Conservation (phyloP, 176 grass and related monocot species). For the Themeda triandra region DNA sequence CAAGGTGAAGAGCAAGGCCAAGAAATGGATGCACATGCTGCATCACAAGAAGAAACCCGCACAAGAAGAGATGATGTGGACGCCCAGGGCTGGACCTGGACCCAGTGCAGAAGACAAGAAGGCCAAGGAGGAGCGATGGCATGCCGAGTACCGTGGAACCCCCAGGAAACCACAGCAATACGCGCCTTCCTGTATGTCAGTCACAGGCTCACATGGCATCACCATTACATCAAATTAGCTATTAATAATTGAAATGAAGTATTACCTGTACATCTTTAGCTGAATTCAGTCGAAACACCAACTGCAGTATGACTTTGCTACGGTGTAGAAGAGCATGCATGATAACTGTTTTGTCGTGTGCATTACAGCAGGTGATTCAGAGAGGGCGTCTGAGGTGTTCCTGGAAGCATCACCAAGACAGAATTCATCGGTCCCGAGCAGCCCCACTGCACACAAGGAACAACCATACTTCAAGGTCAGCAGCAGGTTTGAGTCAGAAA, state of each 20-base stretch:
- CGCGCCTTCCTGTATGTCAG: slow-evolving; percentile 12
- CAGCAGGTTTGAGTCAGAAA: slow-evolving; percentile 61
- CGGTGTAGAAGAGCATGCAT: background rate
- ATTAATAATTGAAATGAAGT: slow-evolving; percentile 8
- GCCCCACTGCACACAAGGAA: slow-evolving; percentile 32
- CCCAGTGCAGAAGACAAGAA: slow-evolving; percentile 6
- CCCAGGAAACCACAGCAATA: slow-evolving; percentile 29
- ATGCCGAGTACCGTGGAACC: background rate
- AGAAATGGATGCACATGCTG: slow-evolving; percentile 70
- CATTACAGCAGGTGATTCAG: slow-evolving; percentile 24
- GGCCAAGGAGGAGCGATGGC: slow-evolving; percentile 4
- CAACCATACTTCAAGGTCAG: slow-evolving; percentile 49
- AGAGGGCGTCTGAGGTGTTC: slow-evolving; percentile 29
- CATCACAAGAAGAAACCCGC: slow-evolving; percentile 59
- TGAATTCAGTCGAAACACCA: slow-evolving; percentile 13
- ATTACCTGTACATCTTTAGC: background rate
- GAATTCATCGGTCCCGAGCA: slow-evolving; percentile 32
- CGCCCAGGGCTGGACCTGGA: slow-evolving; percentile 42
- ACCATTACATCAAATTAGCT: background rate
- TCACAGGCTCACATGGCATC: background rate
- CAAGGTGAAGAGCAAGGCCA: slow-evolving; percentile 73
- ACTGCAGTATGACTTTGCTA: background rate
- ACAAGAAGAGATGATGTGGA: slow-evolving; percentile 52
- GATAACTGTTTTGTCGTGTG: slow-evolving; percentile 6
- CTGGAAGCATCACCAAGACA: slow-evolving; percentile 35